A percentile compares a stretch with the other conserved stretches of the same genome.
Evolutionary conservation across 2,329 filamentous ascomycete genomes (phyloP).

Genomic region (Scortechinia acanthostroma): DNA sequence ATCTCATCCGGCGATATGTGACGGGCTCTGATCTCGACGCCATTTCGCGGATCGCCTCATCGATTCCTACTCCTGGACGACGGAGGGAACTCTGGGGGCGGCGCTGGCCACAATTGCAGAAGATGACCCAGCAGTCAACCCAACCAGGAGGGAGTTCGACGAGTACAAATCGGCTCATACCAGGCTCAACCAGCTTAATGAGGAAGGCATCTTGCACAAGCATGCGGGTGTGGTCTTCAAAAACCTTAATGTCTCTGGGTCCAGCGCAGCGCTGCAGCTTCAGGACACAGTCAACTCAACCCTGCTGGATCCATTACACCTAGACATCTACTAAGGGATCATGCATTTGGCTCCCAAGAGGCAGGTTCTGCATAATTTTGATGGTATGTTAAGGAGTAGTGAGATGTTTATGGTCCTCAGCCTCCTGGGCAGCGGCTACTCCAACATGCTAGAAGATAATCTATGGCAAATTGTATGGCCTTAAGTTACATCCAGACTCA

Average conservation of each 20-base stretch:
- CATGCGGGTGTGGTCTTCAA: constrained; percentile 56
- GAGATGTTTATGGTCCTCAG: constrained; percentile 67
- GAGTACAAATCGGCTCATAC: not conserved
- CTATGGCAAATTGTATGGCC: constrained; percentile 48
- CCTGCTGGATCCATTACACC: constrained; percentile 46
- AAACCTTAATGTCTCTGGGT: constrained; percentile 59
- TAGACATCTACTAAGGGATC: constrained; percentile 45
- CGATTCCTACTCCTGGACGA: not conserved
- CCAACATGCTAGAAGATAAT: constrained; percentile 55
- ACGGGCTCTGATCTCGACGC: not conserved
- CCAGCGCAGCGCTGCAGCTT: constrained; percentile 58
- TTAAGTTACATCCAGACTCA: constrained; percentile 39
- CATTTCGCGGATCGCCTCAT: not conserved
- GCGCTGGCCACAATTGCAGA: too few species aligned
- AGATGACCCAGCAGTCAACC: not conserved
- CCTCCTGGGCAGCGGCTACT: constrained; percentile 57
- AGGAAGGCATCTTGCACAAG: not conserved
- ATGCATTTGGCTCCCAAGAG: constrained; percentile 32
- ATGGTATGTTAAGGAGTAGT: constrained; percentile 55
- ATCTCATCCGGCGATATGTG: too few species aligned
- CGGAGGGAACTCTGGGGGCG: too few species aligned
- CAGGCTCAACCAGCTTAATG: not conserved
- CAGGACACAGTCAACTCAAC: constrained; percentile 60
- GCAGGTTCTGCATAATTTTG: constrained; percentile 56
- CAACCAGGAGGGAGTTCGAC: not conserved